phyloP scores from a whole-genome alignment of 169 alveolate genomes.

The Plasmodium cynomolgi region DNA sequence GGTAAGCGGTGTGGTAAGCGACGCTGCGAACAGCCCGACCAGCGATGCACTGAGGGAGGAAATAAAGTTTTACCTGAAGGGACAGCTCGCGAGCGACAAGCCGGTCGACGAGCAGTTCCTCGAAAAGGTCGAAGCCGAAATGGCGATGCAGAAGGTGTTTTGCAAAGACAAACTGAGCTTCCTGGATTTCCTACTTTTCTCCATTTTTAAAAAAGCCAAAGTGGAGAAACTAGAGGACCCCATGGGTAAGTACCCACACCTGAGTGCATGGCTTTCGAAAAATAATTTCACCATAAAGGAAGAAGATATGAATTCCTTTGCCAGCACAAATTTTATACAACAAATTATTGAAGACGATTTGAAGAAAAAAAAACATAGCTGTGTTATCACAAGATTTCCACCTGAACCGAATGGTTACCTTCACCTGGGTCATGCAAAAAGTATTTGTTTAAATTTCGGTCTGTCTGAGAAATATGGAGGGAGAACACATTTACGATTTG shows the following conservation, averaged over 20 bases:
- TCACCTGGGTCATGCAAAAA: constrained; percentile 99
- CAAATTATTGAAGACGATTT: constrained; percentile 88
- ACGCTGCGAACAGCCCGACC: not conserved
- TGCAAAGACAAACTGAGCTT: not conserved
- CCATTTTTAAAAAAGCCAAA: constrained; percentile 33
- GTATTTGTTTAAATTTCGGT: constrained; percentile 97
- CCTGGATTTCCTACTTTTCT: constrained; percentile 25
- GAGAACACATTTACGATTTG: constrained; percentile 96
- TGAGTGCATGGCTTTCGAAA: constrained; percentile 20
- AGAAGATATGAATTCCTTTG: constrained; percentile 11
- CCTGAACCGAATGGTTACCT: constrained; percentile 99
- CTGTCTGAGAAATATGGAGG: constrained; percentile 95
- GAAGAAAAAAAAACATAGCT: constrained; percentile 80
- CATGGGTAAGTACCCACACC: not conserved
- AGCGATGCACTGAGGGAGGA: constrained; percentile 2
- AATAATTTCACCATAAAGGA: constrained; percentile 9
- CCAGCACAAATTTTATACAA: constrained; percentile 82
- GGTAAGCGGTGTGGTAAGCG: not conserved
- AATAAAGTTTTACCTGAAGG: constrained; percentile 27
- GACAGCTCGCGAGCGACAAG: not conserved
- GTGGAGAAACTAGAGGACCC: not conserved
- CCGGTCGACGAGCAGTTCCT: constrained; percentile 22
- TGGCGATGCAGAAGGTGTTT: constrained; percentile 4
- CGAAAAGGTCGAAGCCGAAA: constrained; percentile 27
- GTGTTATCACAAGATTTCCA: constrained; percentile 97